Percentiles rank a stretch among this genome's conserved stretches.
Evolutionary conservation across 176 grass and related monocot species (phyloP).

Genomic region (Olyra latifolia): DNA sequence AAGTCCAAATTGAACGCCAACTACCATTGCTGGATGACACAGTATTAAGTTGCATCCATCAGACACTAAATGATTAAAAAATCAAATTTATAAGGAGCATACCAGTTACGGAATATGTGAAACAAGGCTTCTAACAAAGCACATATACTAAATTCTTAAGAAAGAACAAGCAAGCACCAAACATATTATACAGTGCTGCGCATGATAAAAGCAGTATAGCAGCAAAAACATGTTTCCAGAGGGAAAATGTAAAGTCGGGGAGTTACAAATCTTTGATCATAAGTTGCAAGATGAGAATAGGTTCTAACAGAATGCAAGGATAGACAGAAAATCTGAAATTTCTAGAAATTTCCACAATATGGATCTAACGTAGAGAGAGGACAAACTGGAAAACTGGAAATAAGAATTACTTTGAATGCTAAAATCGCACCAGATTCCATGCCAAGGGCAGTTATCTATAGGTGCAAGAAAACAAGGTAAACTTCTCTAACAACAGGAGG

Average conservation of each 20-base stretch:
- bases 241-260: neutral
- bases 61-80: slow-evolving; percentile 34
- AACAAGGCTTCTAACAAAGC: slow-evolving; percentile 15
- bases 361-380: neutral
- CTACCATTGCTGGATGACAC: slow-evolving; percentile 73
- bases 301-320: slow-evolving; percentile 15
- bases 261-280: neutral
- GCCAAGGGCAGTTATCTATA: slow-evolving; percentile 14
- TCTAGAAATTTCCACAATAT: neutral
- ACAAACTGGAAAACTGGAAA: neutral
- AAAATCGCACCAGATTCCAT: slow-evolving; percentile 11
- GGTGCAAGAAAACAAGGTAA: slow-evolving; percentile 9
- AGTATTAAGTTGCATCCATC: slow-evolving; percentile 44
- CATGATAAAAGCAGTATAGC: neutral
- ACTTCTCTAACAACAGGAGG: neutral
- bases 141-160: neutral
- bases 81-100: slow-evolving; percentile 29
- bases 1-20: slow-evolving; percentile 82
- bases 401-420: neutral
- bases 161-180: neutral
- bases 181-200: neutral
- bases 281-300: neutral
- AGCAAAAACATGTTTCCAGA: slow-evolving; percentile 5
- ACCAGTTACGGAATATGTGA: slow-evolving; percentile 3
- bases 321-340: neutral